Percentiles rank a stretch among this genome's conserved stretches.
Evolutionary conservation across 345 rosid genomes (phyloP).

Genomic region (Eucalyptus globulus): DNA sequence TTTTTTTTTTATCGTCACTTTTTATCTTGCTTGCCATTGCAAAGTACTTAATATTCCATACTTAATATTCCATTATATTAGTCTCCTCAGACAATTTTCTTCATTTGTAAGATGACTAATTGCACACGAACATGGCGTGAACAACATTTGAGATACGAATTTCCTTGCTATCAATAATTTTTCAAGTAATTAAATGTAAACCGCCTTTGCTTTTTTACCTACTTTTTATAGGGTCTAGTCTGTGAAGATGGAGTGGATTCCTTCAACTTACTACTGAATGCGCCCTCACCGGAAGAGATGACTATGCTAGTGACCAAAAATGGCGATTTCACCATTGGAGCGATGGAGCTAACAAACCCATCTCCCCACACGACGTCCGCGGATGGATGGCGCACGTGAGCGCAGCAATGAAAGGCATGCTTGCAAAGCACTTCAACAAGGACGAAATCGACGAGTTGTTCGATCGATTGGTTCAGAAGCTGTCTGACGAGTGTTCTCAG

Average conservation of each 20-base stretch:
- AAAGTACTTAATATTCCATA: neutral
- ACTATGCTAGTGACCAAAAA: neutral
- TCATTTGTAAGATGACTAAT: neutral
- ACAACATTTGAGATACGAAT: neutral
- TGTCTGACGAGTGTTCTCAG: slow-evolving; percentile 5
- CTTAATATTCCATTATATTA: neutral
- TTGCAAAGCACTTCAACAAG: slow-evolving; percentile 5
- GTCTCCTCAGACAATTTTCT: neutral
- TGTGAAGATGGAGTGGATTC: slow-evolving; percentile 20
- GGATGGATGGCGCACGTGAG: slow-evolving; percentile 20
- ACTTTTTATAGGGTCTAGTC: slow-evolving; percentile 18
- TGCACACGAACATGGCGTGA: neutral
- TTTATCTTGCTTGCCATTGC: neutral
- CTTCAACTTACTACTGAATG: slow-evolving; percentile 40
- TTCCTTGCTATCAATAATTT: neutral
- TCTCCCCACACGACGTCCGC: slow-evolving; percentile 13
- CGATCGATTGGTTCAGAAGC: slow-evolving; percentile 1
- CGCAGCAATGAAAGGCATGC: slow-evolving; percentile 40
- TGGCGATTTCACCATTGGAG: slow-evolving; percentile 20
- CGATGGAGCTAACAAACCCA: slow-evolving; percentile 24
- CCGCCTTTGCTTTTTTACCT: neutral
- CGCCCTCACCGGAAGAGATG: slow-evolving; percentile 33
- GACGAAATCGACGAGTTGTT: slow-evolving; percentile 12
- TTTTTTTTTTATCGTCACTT: neutral
- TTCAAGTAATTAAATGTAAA: neutral